Evolutionary conservation across 139 green algal genomes (phyloP), one percentile per base, ranked within the genome.

Genomic region (Coelastrella sp.): DNA sequence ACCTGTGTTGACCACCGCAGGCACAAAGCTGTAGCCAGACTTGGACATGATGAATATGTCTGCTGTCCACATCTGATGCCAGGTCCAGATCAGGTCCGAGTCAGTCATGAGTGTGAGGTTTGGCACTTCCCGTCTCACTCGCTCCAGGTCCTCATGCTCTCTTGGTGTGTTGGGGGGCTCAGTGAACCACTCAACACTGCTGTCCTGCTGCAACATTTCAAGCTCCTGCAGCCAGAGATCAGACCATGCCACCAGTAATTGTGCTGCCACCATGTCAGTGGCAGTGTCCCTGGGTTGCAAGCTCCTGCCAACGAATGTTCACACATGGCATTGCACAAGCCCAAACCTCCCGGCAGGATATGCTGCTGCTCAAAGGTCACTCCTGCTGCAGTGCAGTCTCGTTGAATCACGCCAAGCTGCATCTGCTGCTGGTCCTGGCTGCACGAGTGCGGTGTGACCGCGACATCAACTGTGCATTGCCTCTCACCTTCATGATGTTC

Each of bases 121-220:
- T 15, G 79, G 79, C 9, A 85, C 35, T 20, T 85, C 79, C 8
- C 57, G 56, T 4, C 79, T n/a, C 19, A 85, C 57, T 19, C 57
- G 56, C 7, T 24, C 20, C 17, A 85, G 58, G 79, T 85, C 79
- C 7, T 85, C 57, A 56, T 85, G 79, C 20, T 85, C 79, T 70
- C 20, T 8, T 60, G 79, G 20, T 35, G 79, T 72, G 57, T 63
- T 85, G 56, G 57, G 20, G 24, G 79, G 8, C 58, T 85, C 79
- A 57, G 79, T 85, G 57, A 85, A 85, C 79, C 79, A 85, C 79
- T 85, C 79, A 15, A 85, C 79, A 72, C 57, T 85, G 79, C 24
- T 57, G 20, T 85, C 79, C 15, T 57, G 49, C 6, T 63, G 19
- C 7, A 76, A 19, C 7, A 19, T 10, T 10, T n/a, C 15, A 24